Base-by-base conservation (phyloP, 2,329 filamentous ascomycete species). In the Aureobasidium pullulans region DNA sequence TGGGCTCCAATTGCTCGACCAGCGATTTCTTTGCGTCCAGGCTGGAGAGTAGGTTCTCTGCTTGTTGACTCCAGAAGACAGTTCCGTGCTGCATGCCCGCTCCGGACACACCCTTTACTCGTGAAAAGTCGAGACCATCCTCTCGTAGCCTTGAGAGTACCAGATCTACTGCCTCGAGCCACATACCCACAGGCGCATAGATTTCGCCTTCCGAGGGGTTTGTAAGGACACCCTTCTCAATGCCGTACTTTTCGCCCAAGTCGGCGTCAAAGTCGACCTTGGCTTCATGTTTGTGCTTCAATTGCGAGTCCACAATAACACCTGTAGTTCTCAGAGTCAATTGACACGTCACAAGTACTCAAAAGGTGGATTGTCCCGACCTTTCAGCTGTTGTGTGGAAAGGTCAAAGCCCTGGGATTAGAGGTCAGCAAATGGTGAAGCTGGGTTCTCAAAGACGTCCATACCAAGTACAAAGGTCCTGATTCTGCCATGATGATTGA, bases 81-180 rank as follows among this genome's bases (percentile, higher is more conserved):
- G 93, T 97, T 36, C 94, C 94, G 74, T 97, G 94, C 79, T 99
- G 94, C 82, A 97, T 95, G 58, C 94, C 92, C 15, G 93, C 92
- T 63, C 91, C 94, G 68, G 89, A 93, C 66, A 99, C 82, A 32
- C 90, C 93, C 68, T 83, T 84, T 64, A 99, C 85, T 54, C 83
- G 83, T 56, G 80, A 75, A 67, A 96, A 87, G 65, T 91, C 87
- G 59, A 90, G 82, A 0, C 85, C 84, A 62, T 84, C 81, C 43
- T 84, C 80, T 66, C 83, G 80, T 63, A 99, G 80, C 15, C 88
- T 85, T 49, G 80, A 75, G 59, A 97, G 81, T 15, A 96, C 90
- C 16, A 93, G 83, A 70, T 97, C 91, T 46, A 97, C 77, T 23
- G 93, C 90, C 73, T 97, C 93, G 62, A 97, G 82, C 89, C 91